phyloP scores from a whole-genome alignment of 352 stramenopile genomes.

The Ophiocytium majus region DNA sequence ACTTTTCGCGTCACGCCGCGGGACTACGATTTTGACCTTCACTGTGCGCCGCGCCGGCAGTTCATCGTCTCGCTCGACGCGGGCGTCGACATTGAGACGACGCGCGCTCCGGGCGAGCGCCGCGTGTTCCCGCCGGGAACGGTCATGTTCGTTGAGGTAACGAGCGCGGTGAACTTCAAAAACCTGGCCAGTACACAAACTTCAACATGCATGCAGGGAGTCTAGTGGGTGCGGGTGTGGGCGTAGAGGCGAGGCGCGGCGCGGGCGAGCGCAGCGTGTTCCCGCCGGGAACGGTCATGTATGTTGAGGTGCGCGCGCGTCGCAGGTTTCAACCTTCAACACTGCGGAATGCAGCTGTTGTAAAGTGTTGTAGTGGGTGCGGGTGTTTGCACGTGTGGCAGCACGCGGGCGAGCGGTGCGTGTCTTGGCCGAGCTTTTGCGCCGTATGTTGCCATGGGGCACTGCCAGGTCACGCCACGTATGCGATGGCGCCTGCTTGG shows the following conservation, averaged over 20 bases:
- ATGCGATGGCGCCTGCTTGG: no score
- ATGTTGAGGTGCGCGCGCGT: no score
- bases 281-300: conserved; percentile 48
- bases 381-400: conserved; percentile 35
- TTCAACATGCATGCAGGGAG: no score
- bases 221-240: conserved; percentile 44
- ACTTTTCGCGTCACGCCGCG: conserved; percentile 40
- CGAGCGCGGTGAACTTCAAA: no score
- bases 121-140: conserved; percentile 43
- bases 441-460: no score
- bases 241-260: conserved; percentile 45
- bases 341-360: no score
- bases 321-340: no score
- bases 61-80: conserved; percentile 47
- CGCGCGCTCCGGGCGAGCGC: conserved; percentile 31
- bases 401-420: conserved; percentile 33
- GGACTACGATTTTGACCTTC: conserved; percentile 52
- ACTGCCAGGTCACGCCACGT: no score
- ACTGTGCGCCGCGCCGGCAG: conserved; percentile 38
- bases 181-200: no score
- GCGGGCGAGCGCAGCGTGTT: conserved; percentile 42
- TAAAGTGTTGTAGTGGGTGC: no score
- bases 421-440: conserved; percentile 41
- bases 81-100: conserved; percentile 49
- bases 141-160: conserved; percentile 52